Conservation (phyloP, 2,329 filamentous ascomycete species). For the Dothideomycetidae sp. region DNA sequence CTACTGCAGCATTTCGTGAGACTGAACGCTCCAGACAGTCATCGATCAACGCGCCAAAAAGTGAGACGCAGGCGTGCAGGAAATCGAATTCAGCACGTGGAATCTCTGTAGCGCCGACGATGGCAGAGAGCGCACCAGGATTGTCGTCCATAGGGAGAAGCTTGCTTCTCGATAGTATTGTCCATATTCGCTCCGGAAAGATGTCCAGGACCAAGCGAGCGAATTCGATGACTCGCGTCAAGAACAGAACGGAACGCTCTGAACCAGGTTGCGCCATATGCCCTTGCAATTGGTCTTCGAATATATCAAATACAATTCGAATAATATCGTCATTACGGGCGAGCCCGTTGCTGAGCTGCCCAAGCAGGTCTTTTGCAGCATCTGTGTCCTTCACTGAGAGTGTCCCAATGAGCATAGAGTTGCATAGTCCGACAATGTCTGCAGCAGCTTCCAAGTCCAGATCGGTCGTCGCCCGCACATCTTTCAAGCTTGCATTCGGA, state of each 20-base stretch:
- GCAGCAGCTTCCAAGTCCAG: conserved; percentile 48
- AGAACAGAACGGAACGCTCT: conserved; percentile 50
- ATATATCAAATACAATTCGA: conserved; percentile 66
- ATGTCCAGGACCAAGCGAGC: conserved; percentile 54
- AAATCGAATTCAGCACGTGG: conserved; percentile 64
- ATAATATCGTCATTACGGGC: conserved; percentile 57
- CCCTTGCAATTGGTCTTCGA: conserved; percentile 51
- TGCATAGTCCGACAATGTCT: conserved; percentile 61
- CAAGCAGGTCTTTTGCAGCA: conserved; percentile 32
- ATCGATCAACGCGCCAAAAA: conserved; percentile 63
- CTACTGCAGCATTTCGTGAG: conserved; percentile 43
- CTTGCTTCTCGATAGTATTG: conserved; percentile 67
- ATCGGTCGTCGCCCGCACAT: conserved; percentile 39
- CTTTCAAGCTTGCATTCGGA: conserved; percentile 1
- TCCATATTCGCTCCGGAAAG: conserved; percentile 80
- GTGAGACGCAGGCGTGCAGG: conserved; percentile 53
- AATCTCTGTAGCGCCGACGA: conserved; percentile 73
- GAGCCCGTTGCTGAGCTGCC: conserved; percentile 36
- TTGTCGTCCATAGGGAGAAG: conserved; percentile 64
- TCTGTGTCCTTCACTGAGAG: conserved; percentile 19
- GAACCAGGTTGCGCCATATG: conserved; percentile 40
- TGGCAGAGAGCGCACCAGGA: conserved; percentile 59
- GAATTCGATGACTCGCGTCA: conserved; percentile 68
- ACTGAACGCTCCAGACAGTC: conserved; percentile 59
- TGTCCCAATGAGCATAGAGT: conserved; percentile 45